These are phyloP conservation scores for Thielaviopsis euricoi DNA, from an alignment of 2,329 filamentous ascomycete species.

Conservation along the genomic window DNA sequence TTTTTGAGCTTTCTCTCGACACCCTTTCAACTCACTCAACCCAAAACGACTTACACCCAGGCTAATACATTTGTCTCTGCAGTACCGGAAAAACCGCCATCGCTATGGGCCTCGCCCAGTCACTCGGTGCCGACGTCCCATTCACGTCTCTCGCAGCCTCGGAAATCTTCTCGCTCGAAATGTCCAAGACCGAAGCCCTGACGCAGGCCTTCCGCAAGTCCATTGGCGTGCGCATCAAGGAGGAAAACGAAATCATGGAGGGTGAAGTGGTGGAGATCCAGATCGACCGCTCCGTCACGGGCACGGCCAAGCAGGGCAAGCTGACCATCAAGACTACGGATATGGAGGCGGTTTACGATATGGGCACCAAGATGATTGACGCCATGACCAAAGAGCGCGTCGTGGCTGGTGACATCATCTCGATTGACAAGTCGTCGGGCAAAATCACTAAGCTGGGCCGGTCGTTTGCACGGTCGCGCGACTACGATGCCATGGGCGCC, in stretches of 20 bases:
- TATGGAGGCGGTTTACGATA: slow-evolving; percentile 99
- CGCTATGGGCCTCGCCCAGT: slow-evolving; percentile 97
- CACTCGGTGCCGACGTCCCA: slow-evolving; percentile 80
- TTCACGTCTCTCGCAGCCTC: slow-evolving; percentile 93
- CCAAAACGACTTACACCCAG: not conserved
- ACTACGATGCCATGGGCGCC: slow-evolving; percentile 98
- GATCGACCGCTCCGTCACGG: slow-evolving; percentile 91
- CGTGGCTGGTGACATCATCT: slow-evolving; percentile 96
- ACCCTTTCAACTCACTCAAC: not conserved
- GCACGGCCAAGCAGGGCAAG: slow-evolving; percentile 94
- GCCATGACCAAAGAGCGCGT: slow-evolving; percentile 99
- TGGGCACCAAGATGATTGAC: slow-evolving; percentile 99
- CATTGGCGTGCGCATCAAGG: slow-evolving; percentile 94
- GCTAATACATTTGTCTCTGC: too few relatives aligned
- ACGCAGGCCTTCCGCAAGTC: slow-evolving; percentile 98
- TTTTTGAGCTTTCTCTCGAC: too few relatives aligned
- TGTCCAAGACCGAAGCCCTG: slow-evolving; percentile 97
- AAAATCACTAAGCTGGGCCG: slow-evolving; percentile 96
- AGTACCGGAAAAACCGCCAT: slow-evolving; percentile 98
- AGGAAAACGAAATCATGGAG: slow-evolving; percentile 98
- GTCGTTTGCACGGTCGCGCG: slow-evolving; percentile 83
- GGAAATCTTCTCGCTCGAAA: slow-evolving; percentile 96
- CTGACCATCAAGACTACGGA: slow-evolving; percentile 98
- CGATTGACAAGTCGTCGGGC: slow-evolving; percentile 94
- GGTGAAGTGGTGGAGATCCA: slow-evolving; percentile 98